Base-by-base conservation (phyloP, 352 stramenopile species). In the Phytophthora pisi region DNA sequence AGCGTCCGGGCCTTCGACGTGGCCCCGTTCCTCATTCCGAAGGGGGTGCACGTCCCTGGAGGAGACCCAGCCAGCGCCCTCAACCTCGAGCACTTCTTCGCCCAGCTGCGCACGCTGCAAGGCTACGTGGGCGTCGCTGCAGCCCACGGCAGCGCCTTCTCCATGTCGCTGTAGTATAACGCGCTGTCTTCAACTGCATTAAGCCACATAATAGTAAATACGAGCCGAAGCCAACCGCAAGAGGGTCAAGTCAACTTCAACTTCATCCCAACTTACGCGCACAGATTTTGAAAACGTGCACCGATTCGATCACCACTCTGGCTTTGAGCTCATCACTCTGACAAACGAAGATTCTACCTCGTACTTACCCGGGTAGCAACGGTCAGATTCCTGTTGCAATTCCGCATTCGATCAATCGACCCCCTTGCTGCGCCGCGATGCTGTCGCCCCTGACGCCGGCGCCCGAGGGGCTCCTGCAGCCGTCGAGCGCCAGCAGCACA, bases 11-110 rank as follows among this genome's bases (percentile, higher is more conserved):
- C 70, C 1, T 66, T 82, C 10, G 65, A 83, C 28, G 61, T 74
- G 0, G 66, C 72, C 30, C 60, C 75, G 6, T 73, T 78, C 47
- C 55, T 77, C 16, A 58, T 86, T 5, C 81, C 79, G 18, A 88
- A 90, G 60, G 82, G 68, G 20, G 76, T 84, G 11, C 47, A 61
- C n/a, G 56, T 81, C n/a, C 59, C 31, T 10, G 70, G 70, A 4
- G 56, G 59, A 50, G 61, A 65, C 30, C 26, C 51, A 13, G 8
- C 38, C 18, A 40, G 24, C n/a, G 47, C 57, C 4, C 66, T 74
- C 26, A 80, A 73, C 38, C 74, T 90, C 8, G 82, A 90, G 26
- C 70, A 73, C 40, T 90, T 90, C 47, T 90, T 84, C 60, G 82
- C 82, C 24, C 79, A 89, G 51, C 67, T 89, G n/a, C 64, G 70